Conservation (phyloP, 1,284 basidiomycete species). For the Fomes fomentarius region DNA sequence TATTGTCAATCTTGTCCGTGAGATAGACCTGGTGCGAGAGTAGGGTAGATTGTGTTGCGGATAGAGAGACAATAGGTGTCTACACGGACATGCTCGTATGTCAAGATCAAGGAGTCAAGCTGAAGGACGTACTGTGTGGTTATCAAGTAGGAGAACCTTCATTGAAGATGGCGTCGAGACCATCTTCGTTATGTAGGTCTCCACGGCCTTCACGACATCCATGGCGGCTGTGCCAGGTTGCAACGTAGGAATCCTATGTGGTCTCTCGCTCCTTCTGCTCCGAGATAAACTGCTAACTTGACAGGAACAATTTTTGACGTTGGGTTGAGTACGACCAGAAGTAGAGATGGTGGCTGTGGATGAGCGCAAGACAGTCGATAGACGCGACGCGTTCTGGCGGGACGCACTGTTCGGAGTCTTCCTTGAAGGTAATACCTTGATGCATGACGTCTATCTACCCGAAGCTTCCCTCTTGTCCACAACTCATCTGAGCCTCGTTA, state of each 20-base stretch:
- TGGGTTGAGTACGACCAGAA: too few relatives aligned
- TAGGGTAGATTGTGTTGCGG: constrained; percentile 92
- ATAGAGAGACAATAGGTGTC: constrained; percentile 98
- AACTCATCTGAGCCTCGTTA: not conserved
- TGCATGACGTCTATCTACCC: not conserved
- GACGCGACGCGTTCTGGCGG: constrained; percentile 18
- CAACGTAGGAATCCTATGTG: not conserved
- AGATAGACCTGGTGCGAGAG: constrained; percentile 98
- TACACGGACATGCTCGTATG: constrained; percentile 34
- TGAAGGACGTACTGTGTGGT: constrained; percentile 78
- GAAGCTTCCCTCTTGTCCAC: constrained; percentile 2
- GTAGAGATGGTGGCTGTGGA: constrained; percentile 9
- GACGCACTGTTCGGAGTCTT: not conserved
- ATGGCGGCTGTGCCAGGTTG: constrained; percentile 45
- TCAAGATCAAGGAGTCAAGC: not conserved
- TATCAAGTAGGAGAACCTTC: constrained; percentile 97
- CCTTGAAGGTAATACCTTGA: too few relatives aligned
- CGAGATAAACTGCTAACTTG: too few relatives aligned
- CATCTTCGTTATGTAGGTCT: constrained; percentile 92
- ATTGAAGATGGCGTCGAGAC: constrained; percentile 87
- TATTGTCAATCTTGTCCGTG: constrained; percentile 96
- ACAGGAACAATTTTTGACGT: too few relatives aligned
- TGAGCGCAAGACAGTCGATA: not conserved
- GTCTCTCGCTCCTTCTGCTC: too few relatives aligned
- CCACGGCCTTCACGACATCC: constrained; percentile 96